phyloP scores from a whole-genome alignment of 345 rosid species.

The Citrus reticulata region DNA sequence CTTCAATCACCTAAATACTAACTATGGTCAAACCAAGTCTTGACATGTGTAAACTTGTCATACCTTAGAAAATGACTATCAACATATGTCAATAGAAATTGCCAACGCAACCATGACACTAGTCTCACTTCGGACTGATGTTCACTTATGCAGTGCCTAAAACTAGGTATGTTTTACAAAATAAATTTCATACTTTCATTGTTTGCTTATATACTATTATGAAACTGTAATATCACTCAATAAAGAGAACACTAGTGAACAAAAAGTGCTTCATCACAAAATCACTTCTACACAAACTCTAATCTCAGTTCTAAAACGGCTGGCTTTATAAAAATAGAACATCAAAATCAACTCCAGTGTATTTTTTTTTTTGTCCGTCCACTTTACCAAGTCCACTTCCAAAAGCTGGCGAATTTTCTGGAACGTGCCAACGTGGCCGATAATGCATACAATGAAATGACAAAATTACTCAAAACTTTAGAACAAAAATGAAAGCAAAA shows the following conservation, averaged over 20 bases:
- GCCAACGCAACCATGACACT: neutral
- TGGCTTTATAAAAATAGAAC: neutral
- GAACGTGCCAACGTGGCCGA: slow-evolving; percentile 11
- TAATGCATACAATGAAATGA: neutral
- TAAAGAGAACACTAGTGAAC: neutral
- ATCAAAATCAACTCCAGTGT: neutral
- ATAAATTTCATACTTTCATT: neutral
- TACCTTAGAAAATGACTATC: neutral
- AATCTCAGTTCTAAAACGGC: neutral
- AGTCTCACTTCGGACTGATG: too few relatives aligned
- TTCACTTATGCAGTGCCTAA: too few relatives aligned
- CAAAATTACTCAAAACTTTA: neutral
- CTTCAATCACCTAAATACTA: neutral
- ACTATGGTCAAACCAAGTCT: neutral
- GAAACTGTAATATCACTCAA: neutral
- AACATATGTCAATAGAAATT: neutral
- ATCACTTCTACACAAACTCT: neutral
- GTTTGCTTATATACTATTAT: neutral
- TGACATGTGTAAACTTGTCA: neutral
- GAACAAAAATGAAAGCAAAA: neutral
- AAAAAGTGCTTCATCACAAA: neutral
- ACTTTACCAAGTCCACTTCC: neutral
- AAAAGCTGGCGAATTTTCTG: slow-evolving; percentile 8
- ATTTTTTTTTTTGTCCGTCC: too few relatives aligned
- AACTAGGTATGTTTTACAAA: neutral